phyloP scores from a whole-genome alignment of 73 alveolate species.

The Diophrys sp. region DNA sequence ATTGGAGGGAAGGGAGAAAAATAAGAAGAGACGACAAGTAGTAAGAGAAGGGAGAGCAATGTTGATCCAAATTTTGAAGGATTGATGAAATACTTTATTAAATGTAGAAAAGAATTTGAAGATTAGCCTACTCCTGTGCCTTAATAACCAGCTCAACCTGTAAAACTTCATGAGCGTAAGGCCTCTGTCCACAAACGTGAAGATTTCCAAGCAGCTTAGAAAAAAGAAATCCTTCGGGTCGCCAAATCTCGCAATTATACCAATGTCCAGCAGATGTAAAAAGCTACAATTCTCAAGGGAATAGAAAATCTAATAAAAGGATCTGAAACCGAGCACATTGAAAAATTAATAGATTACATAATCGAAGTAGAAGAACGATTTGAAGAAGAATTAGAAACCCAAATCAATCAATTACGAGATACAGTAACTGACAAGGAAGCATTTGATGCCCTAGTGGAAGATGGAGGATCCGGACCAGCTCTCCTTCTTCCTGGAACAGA shows the following conservation, averaged over 20 bases:
- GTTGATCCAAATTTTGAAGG: background rate
- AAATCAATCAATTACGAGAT: too few species aligned
- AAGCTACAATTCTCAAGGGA: background rate
- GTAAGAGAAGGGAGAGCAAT: too few species aligned
- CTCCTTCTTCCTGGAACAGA: too few species aligned
- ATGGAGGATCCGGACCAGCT: too few species aligned
- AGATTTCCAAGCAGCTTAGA: background rate
- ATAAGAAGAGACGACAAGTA: too few species aligned
- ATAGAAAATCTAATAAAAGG: background rate
- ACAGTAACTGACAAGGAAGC: too few species aligned
- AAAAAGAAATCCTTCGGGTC: background rate
- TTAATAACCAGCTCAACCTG: background rate
- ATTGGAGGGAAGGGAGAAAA: too few species aligned
- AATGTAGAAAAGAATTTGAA: background rate
- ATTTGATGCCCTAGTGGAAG: too few species aligned
- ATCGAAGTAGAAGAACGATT: too few species aligned
- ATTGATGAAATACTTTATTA: background rate
- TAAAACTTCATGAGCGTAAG: background rate
- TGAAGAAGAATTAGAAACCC: too few species aligned
- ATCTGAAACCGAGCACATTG: background rate
- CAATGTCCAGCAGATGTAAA: too few species aligned
- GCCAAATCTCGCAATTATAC: background rate
- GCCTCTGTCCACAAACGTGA: background rate
- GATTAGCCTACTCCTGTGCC: background rate
- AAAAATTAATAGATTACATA: background rate